Evolutionary conservation across 768 basidiomycete species (phyloP).

Genomic region (Phlebiopsis flavidoalba): DNA sequence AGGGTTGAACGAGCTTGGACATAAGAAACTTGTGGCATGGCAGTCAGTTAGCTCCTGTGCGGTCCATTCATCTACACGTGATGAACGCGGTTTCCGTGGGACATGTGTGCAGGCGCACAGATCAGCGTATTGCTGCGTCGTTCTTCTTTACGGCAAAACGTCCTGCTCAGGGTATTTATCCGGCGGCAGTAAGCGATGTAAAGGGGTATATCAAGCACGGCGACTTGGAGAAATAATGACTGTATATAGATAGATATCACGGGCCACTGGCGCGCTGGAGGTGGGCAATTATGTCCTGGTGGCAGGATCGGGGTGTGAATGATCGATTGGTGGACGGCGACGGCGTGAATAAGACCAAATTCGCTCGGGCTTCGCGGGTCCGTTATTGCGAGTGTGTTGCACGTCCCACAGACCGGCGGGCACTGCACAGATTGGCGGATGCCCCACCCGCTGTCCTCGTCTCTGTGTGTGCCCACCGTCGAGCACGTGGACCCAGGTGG

Average conservation of each 20-base stretch:
- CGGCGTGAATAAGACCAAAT: background rate
- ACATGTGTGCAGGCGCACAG: background rate
- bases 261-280: background rate
- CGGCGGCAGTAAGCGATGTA: background rate
- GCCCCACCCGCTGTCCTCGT: background rate
- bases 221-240: background rate
- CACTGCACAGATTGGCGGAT: no score
- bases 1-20: slow-evolving; percentile 24
- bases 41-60: background rate
- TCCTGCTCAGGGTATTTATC: background rate
- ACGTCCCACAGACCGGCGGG: background rate
- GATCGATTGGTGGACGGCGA: background rate
- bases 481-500: background rate
- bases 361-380: background rate
- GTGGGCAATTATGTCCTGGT: background rate
- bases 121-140: background rate
- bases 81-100: background rate
- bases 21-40: slow-evolving; percentile 24
- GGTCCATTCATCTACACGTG: background rate
- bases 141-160: background rate
- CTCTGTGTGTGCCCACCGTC: background rate
- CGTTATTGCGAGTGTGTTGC: background rate
- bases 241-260: background rate
- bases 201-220: background rate
- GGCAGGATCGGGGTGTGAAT: background rate